A percentile compares a stretch with the other conserved stretches of the same genome.
These are phyloP conservation scores for Lichtheimia ornata DNA, from an alignment of 371 early-diverging fungal genomes.

Conservation along the genomic window DNA sequence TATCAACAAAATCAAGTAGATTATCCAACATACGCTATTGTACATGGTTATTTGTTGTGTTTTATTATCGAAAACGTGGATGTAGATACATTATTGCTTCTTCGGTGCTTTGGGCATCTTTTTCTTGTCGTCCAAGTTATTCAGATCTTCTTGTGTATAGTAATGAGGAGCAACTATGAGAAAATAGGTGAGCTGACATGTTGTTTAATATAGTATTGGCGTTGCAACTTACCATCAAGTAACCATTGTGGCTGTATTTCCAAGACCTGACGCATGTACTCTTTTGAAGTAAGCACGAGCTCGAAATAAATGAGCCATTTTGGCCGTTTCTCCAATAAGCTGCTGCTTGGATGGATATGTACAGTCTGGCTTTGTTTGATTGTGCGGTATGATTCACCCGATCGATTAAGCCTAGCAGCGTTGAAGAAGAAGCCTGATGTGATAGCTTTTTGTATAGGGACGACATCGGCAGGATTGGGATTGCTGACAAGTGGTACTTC, in stretches of 20 bases:
- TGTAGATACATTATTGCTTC: slow-evolving; percentile 11
- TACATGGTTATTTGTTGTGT: too few relatives aligned
- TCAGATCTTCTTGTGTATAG: slow-evolving; percentile 76
- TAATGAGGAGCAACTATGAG: slow-evolving; percentile 86
- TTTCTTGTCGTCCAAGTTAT: slow-evolving; percentile 58
- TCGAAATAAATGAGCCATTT: slow-evolving; percentile 92
- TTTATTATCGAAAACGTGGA: too few relatives aligned
- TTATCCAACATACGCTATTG: too few relatives aligned
- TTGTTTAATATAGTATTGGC: not conserved
- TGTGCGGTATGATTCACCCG: slow-evolving; percentile 90
- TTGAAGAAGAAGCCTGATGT: slow-evolving; percentile 96
- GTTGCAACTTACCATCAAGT: slow-evolving; percentile 65
- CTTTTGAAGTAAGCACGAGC: slow-evolving; percentile 90
- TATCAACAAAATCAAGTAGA: too few relatives aligned
- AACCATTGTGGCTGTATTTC: slow-evolving; percentile 95
- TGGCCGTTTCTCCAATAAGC: slow-evolving; percentile 72
- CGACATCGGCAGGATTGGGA: slow-evolving; percentile 74
- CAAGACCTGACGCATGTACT: slow-evolving; percentile 94
- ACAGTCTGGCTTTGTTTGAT: slow-evolving; percentile 92
- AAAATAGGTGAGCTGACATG: not conserved
- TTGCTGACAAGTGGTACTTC: slow-evolving; percentile 83
- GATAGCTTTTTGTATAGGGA: slow-evolving; percentile 86
- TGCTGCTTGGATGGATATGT: slow-evolving; percentile 91
- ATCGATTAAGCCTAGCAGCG: slow-evolving; percentile 78
- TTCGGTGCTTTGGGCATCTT: slow-evolving; percentile 59